phyloP scores from a whole-genome alignment of 495 filamentous ascomycete genomes.

The Letharia columbiana region DNA sequence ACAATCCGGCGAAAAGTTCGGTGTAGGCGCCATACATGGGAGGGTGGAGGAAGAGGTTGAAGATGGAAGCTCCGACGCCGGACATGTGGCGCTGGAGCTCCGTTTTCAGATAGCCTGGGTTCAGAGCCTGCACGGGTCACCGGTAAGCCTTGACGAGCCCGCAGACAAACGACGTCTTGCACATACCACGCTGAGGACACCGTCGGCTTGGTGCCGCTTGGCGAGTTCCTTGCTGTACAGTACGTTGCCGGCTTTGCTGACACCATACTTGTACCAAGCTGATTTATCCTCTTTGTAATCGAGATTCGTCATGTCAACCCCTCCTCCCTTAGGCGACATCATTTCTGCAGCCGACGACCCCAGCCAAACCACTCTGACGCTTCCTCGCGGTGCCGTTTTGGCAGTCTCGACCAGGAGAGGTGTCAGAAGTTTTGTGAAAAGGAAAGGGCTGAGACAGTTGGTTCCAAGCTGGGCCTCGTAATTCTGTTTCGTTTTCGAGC shows the following conservation, averaged over 20 bases:
- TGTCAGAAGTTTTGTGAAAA: conserved; percentile 38
- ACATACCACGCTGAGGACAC: conserved; percentile 21
- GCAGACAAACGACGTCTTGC: not conserved
- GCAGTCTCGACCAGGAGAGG: conserved; percentile 38
- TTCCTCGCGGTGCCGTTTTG: conserved; percentile 17
- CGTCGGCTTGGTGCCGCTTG: conserved; percentile 26
- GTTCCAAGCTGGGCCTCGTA: conserved; percentile 40
- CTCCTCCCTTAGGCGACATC: conserved; percentile 10
- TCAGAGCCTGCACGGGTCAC: conserved; percentile 18
- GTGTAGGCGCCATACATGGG: conserved; percentile 18
- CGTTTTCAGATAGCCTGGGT: conserved; percentile 25
- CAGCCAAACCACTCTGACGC: conserved; percentile 38
- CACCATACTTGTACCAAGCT: conserved; percentile 30
- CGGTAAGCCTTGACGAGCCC: conserved; percentile 13
- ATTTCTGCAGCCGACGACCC: conserved; percentile 23
- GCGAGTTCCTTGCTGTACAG: conserved; percentile 34
- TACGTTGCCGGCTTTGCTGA: conserved; percentile 35
- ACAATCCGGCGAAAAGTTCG: conserved; percentile 17
- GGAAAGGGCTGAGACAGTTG: conserved; percentile 42
- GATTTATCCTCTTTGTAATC: conserved; percentile 4
- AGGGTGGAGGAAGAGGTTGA: not conserved
- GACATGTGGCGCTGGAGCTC: conserved; percentile 26
- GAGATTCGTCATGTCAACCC: conserved; percentile 23
- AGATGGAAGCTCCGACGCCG: not conserved
- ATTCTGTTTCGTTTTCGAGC: conserved; percentile 29